Conservation (phyloP, 495 filamentous ascomycete species). For the Trichocladium uniseriatum region DNA sequence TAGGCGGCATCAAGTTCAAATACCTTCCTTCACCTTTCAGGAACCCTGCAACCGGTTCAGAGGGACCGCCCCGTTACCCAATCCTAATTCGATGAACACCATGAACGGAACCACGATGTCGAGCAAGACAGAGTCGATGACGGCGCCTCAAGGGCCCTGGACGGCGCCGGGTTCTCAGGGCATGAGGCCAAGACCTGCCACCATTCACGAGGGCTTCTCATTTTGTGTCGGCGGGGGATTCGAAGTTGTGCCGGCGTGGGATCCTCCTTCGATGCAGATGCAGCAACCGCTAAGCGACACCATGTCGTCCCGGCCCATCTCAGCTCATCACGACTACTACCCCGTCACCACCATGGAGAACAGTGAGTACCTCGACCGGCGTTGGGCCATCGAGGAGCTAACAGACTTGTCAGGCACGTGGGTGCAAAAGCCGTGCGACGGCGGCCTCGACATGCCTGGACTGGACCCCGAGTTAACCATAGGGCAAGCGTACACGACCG, state of each 20-base stretch:
- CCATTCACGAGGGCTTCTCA: constrained; percentile 51
- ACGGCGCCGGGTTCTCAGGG: constrained; percentile 36
- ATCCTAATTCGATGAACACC: constrained; percentile 27
- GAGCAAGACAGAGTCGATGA: constrained; percentile 29
- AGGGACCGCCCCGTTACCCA: constrained; percentile 30
- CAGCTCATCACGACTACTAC: constrained; percentile 47
- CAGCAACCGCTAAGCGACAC: constrained; percentile 39
- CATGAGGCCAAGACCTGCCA: constrained; percentile 42
- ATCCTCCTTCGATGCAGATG: constrained; percentile 42
- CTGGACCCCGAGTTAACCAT: constrained; percentile 42
- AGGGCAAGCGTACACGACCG: constrained; percentile 46
- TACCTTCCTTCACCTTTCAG: constrained; percentile 34
- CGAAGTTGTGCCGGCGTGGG: constrained; percentile 44
- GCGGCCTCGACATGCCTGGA: constrained; percentile 36
- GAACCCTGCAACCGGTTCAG: constrained; percentile 31
- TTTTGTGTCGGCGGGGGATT: constrained; percentile 47
- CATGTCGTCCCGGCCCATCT: constrained; percentile 40
- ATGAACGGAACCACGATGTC: constrained; percentile 37
- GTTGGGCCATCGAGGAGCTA: constrained; percentile 19
- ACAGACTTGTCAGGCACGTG: constrained; percentile 36
- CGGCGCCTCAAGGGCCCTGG: constrained; percentile 35
- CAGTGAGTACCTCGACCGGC: constrained; percentile 33
- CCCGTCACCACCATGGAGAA: constrained; percentile 39
- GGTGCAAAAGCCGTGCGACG: constrained; percentile 43
- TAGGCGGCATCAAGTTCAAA: constrained; percentile 37